Conservation (phyloP, 768 basidiomycete species). For the Termitomyces sp. region DNA sequence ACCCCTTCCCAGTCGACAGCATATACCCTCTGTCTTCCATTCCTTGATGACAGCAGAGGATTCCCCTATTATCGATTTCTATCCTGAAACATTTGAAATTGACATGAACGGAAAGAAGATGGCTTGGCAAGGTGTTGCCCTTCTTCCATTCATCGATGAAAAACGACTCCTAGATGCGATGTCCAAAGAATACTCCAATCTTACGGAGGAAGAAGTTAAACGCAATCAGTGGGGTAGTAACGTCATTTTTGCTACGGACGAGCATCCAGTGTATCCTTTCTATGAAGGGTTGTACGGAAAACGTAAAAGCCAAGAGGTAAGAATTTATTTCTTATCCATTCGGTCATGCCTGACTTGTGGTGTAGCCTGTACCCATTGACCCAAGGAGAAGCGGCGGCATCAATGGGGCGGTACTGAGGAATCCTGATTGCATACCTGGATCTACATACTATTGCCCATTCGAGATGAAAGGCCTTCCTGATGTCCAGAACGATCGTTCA, state of each 20-base stretch:
- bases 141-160: conserved; percentile 93
- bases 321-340: conserved; percentile 15
- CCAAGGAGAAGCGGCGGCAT: conserved; percentile 68
- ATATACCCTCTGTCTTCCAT: conserved; percentile 86
- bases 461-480: conserved; percentile 50
- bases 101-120: conserved; percentile 99
- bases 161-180: conserved; percentile 81
- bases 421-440: conserved; percentile 87
- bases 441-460: conserved; percentile 85
- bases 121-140: conserved; percentile 98
- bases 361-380: conserved; percentile 73
- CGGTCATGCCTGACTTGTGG: conserved; percentile 4
- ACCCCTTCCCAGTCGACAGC: conserved; percentile 55
- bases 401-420: conserved; percentile 73
- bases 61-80: conserved; percentile 95
- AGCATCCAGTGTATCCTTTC: conserved; percentile 81
- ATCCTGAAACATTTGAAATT: conserved; percentile 86
- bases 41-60: conserved; percentile 79
- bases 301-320: conserved; percentile 73
- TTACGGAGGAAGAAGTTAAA: conserved; percentile 76
- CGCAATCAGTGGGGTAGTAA: conserved; percentile 86
- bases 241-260: conserved; percentile 76
- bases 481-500: conserved; percentile 84
- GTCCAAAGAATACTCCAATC: conserved; percentile 55
- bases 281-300: conserved; percentile 90